phyloP scores from a whole-genome alignment of 176 grass and related monocot genomes.

The Ensete ventricosum region DNA sequence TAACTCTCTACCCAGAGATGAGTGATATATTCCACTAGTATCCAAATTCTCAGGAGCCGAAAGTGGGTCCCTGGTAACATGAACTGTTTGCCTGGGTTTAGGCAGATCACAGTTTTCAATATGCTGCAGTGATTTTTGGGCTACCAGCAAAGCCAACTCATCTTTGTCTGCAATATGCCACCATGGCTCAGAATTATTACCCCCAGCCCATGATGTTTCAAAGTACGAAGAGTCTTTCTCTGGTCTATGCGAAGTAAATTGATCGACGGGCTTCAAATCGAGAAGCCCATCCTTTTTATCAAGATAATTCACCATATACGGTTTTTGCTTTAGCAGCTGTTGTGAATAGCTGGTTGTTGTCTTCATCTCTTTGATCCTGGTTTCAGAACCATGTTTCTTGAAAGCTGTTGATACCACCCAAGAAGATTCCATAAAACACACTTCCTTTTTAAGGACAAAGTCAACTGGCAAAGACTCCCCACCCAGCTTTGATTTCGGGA shows the following conservation, averaged over 20 bases:
- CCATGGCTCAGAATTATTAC: slow-evolving; percentile 55
- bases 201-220: slow-evolving; percentile 28
- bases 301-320: slow-evolving; percentile 26
- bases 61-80: slow-evolving; percentile 21
- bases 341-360: slow-evolving; percentile 13
- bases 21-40: slow-evolving; percentile 7
- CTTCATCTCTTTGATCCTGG: slow-evolving; percentile 17
- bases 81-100: slow-evolving; percentile 45
- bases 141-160: slow-evolving; percentile 62
- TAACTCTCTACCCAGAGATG: slow-evolving; percentile 9
- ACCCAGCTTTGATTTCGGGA: slow-evolving; percentile 5
- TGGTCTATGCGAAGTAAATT: slow-evolving; percentile 12
- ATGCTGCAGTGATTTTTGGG: slow-evolving; percentile 49
- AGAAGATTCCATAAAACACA: slow-evolving; percentile 27
- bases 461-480: slow-evolving; percentile 27
- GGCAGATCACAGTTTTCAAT: slow-evolving; percentile 91
- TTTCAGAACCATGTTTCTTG: slow-evolving; percentile 30
- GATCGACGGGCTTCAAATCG: slow-evolving; percentile 28
- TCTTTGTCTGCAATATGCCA: slow-evolving; percentile 65
- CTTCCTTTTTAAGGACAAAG: slow-evolving; percentile 12
- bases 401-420: slow-evolving; percentile 36
- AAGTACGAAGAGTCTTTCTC: slow-evolving; percentile 19
- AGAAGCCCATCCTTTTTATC: slow-evolving; percentile 30
- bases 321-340: slow-evolving; percentile 23
- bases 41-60: slow-evolving; percentile 11